phyloP scores from a whole-genome alignment of 371 early-diverging fungal genomes.

The Mucor saturninus region DNA sequence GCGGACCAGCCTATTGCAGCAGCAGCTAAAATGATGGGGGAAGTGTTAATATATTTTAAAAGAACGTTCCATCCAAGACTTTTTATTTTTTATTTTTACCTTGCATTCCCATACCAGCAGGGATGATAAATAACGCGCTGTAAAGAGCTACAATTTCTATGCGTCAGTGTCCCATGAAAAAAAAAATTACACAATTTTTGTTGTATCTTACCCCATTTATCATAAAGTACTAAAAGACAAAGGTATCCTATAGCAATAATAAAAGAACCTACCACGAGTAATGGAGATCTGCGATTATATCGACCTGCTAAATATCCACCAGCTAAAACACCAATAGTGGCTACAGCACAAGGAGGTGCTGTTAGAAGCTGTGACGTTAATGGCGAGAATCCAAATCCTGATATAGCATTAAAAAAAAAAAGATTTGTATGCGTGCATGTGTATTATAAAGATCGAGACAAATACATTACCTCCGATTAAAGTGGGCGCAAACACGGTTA shows the following conservation, averaged over 20 bases:
- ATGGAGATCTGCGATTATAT: conserved; percentile 28
- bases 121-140: conserved; percentile 22
- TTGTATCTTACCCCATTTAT: conserved; percentile 31
- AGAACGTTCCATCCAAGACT: background rate
- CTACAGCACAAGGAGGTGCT: conserved; percentile 35
- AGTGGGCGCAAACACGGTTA: conserved; percentile 31
- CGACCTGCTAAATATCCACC: conserved; percentile 34
- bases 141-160: conserved; percentile 22
- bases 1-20: conserved; percentile 37
- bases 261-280: conserved; percentile 29
- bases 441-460: conserved; percentile 57
- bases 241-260: conserved; percentile 30
- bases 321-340: conserved; percentile 25
- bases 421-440: conserved; percentile 58
- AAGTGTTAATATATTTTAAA: background rate
- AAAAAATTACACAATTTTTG: background rate
- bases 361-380: conserved; percentile 35
- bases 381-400: conserved; percentile 36
- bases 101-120: conserved; percentile 37
- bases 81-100: conserved; percentile 16
- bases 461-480: conserved; percentile 38
- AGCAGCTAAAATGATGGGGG: conserved; percentile 18
- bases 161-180: background rate
- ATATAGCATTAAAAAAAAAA: background rate
- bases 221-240: conserved; percentile 18